phyloP scores from a whole-genome alignment of 345 rosid genomes.

The Erysimum cheiranthoides region DNA sequence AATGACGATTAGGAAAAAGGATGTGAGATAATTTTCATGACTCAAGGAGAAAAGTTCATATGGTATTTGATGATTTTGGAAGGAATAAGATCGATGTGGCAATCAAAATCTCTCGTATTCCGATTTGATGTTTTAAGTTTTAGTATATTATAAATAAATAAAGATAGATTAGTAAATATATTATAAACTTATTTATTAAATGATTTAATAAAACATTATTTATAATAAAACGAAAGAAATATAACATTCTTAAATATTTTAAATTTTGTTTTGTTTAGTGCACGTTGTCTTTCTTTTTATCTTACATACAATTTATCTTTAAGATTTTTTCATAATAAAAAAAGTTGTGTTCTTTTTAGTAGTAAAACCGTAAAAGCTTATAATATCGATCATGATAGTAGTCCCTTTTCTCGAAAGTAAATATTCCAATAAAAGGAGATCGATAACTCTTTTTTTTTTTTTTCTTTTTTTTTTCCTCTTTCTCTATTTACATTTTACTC shows the following conservation, averaged over 20 bases:
- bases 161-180: too few species aligned
- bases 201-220: too few species aligned
- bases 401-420: conserved; percentile 25
- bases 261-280: not conserved
- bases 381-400: conserved; percentile 26
- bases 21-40: not conserved
- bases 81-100: not conserved
- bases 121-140: too few species aligned
- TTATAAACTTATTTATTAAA: too few species aligned
- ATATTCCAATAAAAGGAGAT: conserved; percentile 28
- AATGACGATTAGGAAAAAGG: not conserved
- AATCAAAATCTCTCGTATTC: not conserved
- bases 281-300: too few species aligned
- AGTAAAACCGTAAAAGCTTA: conserved; percentile 12
- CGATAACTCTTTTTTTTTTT: conserved; percentile 24
- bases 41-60: not conserved
- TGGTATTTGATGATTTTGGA: not conserved
- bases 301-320: too few species aligned
- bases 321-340: not conserved
- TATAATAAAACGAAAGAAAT: too few species aligned
- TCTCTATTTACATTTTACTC: not conserved
- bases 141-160: too few species aligned
- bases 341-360: not conserved
- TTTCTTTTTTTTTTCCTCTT: conserved; percentile 19
- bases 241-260: not conserved